Conservation (phyloP, 1,284 basidiomycete species). For the Abortiporus biennis region DNA sequence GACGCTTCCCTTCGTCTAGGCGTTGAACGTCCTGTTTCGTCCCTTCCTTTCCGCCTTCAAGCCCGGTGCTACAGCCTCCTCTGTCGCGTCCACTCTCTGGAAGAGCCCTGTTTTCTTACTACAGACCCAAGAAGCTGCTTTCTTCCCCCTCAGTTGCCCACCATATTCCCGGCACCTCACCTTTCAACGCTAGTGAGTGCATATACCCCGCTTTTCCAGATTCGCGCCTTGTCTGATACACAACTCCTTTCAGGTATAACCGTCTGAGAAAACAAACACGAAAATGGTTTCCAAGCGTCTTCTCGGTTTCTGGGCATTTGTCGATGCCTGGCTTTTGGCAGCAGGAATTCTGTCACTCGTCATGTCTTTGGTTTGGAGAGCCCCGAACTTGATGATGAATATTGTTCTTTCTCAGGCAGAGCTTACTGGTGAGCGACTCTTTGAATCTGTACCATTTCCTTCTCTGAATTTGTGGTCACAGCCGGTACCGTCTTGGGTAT, state of each 20-base stretch:
- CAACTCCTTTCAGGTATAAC: not conserved
- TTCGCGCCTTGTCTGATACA: slow-evolving; percentile 5
- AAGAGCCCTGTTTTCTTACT: slow-evolving; percentile 26
- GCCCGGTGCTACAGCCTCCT: slow-evolving; percentile 28
- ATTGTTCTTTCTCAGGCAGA: slow-evolving; percentile 55
- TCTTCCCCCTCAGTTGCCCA: slow-evolving; percentile 16
- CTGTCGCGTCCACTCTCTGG: slow-evolving; percentile 29
- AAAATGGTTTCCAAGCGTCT: slow-evolving; percentile 73
- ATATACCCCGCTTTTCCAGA: slow-evolving; percentile 1
- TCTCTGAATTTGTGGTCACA: slow-evolving; percentile 22
- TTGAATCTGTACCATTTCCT: slow-evolving; percentile 1
- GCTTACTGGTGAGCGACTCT: slow-evolving; percentile 47
- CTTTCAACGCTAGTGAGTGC: slow-evolving; percentile 4
- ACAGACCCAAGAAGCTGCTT: slow-evolving; percentile 12
- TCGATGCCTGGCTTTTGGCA: slow-evolving; percentile 65
- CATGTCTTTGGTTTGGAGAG: slow-evolving; percentile 66
- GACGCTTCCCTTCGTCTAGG: slow-evolving; percentile 38
- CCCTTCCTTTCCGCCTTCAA: slow-evolving; percentile 16
- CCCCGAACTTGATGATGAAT: slow-evolving; percentile 60
- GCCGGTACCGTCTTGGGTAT: slow-evolving; percentile 71
- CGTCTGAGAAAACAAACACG: slow-evolving; percentile 19
- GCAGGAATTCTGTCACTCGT: slow-evolving; percentile 59
- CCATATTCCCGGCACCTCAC: slow-evolving; percentile 4
- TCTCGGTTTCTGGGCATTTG: slow-evolving; percentile 62
- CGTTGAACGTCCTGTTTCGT: slow-evolving; percentile 50